Percentiles rank a stretch among this genome's conserved stretches.
phyloP scores from a whole-genome alignment of 1,284 basidiomycete species.

The Leucoagaricus sp. region DNA sequence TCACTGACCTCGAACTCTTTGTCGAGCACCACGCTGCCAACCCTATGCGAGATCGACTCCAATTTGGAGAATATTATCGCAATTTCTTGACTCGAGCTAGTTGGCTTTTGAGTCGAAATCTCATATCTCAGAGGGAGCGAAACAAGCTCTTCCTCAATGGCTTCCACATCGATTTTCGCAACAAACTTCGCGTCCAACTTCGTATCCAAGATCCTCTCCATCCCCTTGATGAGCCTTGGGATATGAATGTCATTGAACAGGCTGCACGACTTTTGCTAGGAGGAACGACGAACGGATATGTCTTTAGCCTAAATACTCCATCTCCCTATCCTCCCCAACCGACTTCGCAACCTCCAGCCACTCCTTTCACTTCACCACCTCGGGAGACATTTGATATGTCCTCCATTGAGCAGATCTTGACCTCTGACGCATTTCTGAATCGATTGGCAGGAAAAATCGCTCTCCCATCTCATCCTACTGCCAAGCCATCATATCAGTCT shows the following conservation, averaged over 20 bases:
- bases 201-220: neutral
- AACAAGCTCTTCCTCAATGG: neutral
- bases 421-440: neutral
- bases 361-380: neutral
- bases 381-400: neutral
- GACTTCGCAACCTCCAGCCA: neutral
- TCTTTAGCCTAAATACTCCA: neutral
- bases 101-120: neutral
- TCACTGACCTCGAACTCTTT: neutral
- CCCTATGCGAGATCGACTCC: neutral
- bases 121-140: neutral
- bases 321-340: neutral
- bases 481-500: neutral
- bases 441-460: neutral
- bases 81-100: conserved; percentile 1
- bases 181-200: neutral
- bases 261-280: neutral
- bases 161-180: neutral
- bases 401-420: neutral
- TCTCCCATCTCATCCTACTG: neutral
- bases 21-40: neutral
- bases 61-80: conserved; percentile 9
- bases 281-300: neutral
- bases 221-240: neutral
- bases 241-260: neutral